Evolutionary conservation across 345 rosid genomes (phyloP), one percentile per base, ranked within the genome.

Genomic region (Dipteronia dyeriana): DNA sequence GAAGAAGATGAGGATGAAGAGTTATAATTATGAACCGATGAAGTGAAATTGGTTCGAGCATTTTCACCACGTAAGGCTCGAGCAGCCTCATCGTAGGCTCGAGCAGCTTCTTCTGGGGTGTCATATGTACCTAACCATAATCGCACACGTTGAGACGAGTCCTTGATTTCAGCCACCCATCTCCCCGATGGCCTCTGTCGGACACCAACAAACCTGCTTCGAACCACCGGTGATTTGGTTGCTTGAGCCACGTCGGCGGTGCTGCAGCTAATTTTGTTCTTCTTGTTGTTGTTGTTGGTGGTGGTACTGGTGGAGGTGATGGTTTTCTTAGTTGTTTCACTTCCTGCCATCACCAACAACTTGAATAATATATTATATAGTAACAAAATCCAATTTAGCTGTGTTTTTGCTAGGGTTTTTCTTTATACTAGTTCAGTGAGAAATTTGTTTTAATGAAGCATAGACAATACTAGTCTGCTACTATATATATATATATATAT

Each of bases 121-220:
- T 91, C 92, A 1, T 91, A 91, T 0, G 95, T 91, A 47, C 95
- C 95, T 0, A 91, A 84, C 95, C 95, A 91, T 34, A 91, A 68
- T 53, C 95, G 79, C 19, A 86, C 91, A 4, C 88, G 87, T 38
- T 89, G 95, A 11, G 95, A 87, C 0, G 95, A 87, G 81, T 91
- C 95, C 84, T 91, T 91, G 76, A 91, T 91, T 75, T 91, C 95
- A 1, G 92, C 92, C 8, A 91, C 95, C 95, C 95, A 91, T 82
- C 90, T 81, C 10, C 95, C 95, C 0, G 92, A 91, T 0, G 95
- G 95, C 53, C 95, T 84, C 77, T 87, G 91, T 82, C 92, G 68
- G 25, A 89, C 95, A 5, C 92, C 95, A 0, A 91, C 91, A 51
- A 86, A 91, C 71, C 91, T 80, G 7, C 91, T 80, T 4, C 95